Conservation (phyloP, 345 rosid species). For the Cochlearia excelsa region DNA sequence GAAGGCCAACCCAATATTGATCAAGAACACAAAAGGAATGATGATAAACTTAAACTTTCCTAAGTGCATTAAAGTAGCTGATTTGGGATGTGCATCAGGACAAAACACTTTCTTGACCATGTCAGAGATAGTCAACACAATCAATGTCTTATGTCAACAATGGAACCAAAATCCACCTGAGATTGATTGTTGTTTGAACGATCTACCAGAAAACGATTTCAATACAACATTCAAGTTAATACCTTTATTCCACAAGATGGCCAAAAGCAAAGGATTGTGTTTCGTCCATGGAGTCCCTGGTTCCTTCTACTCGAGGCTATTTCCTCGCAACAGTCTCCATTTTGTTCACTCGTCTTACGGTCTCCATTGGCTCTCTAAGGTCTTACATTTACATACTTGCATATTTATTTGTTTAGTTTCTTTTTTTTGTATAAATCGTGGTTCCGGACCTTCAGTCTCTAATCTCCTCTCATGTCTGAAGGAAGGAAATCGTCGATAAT, state of each 20-base stretch:
- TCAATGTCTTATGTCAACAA: conserved; percentile 2
- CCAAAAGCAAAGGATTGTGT: not conserved
- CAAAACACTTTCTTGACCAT: conserved; percentile 4
- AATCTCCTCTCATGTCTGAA: no score
- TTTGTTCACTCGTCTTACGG: not conserved
- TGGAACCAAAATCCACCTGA: not conserved
- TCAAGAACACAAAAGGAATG: not conserved
- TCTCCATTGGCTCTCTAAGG: conserved; percentile 13
- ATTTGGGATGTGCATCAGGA: conserved; percentile 8
- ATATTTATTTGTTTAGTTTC: no score
- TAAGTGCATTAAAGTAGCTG: not conserved
- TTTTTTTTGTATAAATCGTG: no score
- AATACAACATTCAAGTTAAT: conserved; percentile 4
- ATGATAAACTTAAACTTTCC: conserved; percentile 1
- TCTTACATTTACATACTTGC: not conserved
- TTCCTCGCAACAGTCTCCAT: not conserved
- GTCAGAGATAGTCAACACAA: not conserved
- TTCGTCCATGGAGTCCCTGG: conserved; percentile 1
- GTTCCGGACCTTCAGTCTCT: no score
- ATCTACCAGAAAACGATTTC: not conserved
- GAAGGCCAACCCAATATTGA: not conserved
- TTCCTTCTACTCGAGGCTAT: not conserved
- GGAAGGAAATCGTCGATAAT: no score
- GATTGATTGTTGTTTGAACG: conserved; percentile 8
- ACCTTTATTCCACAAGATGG: not conserved